A percentile compares a stretch with the other conserved stretches of the same genome.
Evolutionary conservation across 768 basidiomycete species (phyloP).

Genomic region (Lactarius quietus): DNA sequence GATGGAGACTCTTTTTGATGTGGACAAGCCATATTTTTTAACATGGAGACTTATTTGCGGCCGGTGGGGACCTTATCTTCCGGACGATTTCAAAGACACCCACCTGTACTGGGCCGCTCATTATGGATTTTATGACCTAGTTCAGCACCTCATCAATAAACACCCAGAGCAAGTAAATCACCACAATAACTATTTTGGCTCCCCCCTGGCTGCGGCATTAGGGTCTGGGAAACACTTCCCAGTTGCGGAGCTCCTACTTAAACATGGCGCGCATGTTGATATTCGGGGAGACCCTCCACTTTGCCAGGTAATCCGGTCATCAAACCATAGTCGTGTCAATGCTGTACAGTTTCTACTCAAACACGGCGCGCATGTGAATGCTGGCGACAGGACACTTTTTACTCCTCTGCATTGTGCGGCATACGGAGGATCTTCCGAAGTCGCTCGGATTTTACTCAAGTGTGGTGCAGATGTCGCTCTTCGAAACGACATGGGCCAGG

Average conservation of each 20-base stretch:
- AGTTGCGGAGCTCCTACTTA: not conserved
- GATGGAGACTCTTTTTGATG: not conserved
- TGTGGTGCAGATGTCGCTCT: not conserved
- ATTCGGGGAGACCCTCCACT: not conserved
- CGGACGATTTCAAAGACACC: not conserved
- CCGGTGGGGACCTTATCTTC: not conserved
- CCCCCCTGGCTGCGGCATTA: not conserved
- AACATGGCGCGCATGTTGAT: not conserved
- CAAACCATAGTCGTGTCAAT: not conserved
- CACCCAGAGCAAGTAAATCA: not conserved
- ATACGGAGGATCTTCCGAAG: not conserved
- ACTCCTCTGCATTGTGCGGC: not conserved
- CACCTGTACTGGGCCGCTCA: not conserved
- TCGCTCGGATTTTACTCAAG: not conserved
- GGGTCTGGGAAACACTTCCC: not conserved
- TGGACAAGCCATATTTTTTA: not conserved
- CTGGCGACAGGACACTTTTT: rapidly evolving
- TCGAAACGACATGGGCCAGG: not conserved
- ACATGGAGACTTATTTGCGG: not conserved
- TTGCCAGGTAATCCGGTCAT: not conserved
- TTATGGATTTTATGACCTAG: not conserved
- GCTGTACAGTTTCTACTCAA: not conserved
- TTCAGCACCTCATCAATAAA: not conserved
- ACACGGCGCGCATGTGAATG: not conserved
- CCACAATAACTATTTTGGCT: rapidly evolving